phyloP scores from a whole-genome alignment of 78 protist genomes.

The Dictyostelium intermedium region DNA sequence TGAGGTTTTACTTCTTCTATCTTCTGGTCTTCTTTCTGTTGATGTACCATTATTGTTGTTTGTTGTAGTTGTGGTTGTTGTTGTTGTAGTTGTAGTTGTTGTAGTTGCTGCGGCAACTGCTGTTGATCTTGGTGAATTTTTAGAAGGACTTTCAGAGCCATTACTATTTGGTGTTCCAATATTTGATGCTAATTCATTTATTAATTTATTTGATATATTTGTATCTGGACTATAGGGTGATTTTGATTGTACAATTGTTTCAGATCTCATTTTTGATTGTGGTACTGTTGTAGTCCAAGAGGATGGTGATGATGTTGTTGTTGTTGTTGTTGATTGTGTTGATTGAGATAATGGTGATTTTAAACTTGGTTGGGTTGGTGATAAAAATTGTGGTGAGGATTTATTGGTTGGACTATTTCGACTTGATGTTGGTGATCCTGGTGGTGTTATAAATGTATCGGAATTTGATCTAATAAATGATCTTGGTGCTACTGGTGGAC shows the following conservation, averaged over 20 bases:
- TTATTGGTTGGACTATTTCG: neutral
- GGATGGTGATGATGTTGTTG: neutral
- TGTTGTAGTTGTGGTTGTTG: neutral
- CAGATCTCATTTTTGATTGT: neutral
- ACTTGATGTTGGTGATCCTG: neutral
- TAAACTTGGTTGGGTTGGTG: neutral
- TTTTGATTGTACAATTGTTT: constrained; percentile 10
- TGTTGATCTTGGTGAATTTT: neutral
- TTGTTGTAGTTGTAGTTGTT: neutral
- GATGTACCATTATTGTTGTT: neutral
- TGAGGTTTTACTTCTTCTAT: constrained; percentile 43
- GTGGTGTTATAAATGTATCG: constrained; percentile 2
- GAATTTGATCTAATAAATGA: neutral
- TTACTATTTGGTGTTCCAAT: neutral
- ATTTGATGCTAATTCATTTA: neutral
- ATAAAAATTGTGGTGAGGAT: neutral
- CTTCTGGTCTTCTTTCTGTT: constrained; percentile 1
- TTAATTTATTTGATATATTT: neutral
- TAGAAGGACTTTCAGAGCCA: neutral
- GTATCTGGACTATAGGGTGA: neutral
- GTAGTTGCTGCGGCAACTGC: too few species aligned
- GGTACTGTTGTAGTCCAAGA: neutral
- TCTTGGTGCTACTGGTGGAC: neutral
- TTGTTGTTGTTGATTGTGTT: neutral
- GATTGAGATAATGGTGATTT: neutral